Conservation (phyloP, 2,329 filamentous ascomycete genomes). For the Rutstroemia sp. region DNA sequence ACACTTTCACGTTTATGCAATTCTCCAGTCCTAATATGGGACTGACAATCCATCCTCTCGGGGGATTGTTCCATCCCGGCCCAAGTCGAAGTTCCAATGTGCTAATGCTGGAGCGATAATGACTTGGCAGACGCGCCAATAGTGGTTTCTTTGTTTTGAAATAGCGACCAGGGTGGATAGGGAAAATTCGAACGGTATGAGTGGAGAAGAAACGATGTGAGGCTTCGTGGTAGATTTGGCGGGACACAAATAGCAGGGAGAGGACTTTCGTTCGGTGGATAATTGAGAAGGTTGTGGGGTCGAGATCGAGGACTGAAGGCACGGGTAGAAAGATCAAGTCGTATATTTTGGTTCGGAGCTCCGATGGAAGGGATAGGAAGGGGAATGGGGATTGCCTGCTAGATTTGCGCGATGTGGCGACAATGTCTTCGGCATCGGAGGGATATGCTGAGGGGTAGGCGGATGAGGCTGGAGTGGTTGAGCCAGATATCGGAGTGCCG, state of each 20-base stretch:
- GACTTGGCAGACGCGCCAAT: conserved; percentile 54
- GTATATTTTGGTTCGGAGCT: conserved; percentile 65
- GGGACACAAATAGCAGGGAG: conserved; percentile 52
- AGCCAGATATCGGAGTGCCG: conserved; percentile 1
- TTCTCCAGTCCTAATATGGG: conserved; percentile 55
- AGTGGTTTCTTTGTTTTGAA: conserved; percentile 70
- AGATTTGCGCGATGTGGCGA: background rate
- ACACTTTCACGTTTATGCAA: conserved; percentile 47
- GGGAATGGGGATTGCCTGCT: conserved; percentile 41
- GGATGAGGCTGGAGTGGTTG: conserved; percentile 16
- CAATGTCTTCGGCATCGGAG: conserved; percentile 24
- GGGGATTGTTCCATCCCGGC: conserved; percentile 65
- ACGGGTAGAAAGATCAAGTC: conserved; percentile 49
- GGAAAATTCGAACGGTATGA: conserved; percentile 58
- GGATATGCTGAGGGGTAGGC: conserved; percentile 21
- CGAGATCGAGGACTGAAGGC: conserved; percentile 55
- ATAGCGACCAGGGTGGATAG: conserved; percentile 53
- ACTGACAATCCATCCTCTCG: conserved; percentile 62
- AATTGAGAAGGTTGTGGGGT: conserved; percentile 56
- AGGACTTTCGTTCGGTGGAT: conserved; percentile 48
- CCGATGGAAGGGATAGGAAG: conserved; percentile 61
- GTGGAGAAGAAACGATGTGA: conserved; percentile 58
- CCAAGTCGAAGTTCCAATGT: conserved; percentile 64
- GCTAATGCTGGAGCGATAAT: conserved; percentile 52
- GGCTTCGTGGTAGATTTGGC: conserved; percentile 54